Evolutionary conservation across 768 basidiomycete genomes (phyloP).

Genomic region (Pisolithus microcarpus): DNA sequence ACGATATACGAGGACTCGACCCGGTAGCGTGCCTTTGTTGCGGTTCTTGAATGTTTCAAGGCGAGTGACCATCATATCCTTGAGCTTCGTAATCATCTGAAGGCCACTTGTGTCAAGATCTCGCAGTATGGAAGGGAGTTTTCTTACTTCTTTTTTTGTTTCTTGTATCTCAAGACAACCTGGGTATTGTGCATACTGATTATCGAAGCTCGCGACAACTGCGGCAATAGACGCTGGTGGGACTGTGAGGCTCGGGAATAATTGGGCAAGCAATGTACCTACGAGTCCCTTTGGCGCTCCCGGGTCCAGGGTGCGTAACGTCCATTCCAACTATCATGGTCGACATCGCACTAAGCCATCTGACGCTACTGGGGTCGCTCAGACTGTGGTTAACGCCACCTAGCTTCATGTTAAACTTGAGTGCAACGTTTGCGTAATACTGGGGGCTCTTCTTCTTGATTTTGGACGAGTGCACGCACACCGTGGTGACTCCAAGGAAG

Average conservation of each 20-base stretch:
- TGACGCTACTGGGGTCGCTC: conserved; percentile 27
- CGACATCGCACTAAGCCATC: conserved; percentile 32
- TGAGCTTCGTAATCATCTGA: conserved; percentile 44
- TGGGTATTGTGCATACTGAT: conserved; percentile 42
- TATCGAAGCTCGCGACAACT: conserved; percentile 44
- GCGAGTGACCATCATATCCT: conserved; percentile 43
- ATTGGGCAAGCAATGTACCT: conserved; percentile 1
- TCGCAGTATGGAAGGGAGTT: not conserved
- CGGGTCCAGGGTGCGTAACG: conserved; percentile 75
- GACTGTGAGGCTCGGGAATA: not conserved
- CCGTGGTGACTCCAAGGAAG: conserved; percentile 45
- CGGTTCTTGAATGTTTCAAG: conserved; percentile 33
- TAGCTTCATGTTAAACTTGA: conserved; percentile 51
- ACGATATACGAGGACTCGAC: conserved; percentile 46
- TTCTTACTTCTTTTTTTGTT: conserved; percentile 61
- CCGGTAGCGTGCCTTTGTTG: conserved; percentile 32
- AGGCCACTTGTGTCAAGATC: not conserved
- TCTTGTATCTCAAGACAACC: conserved; percentile 43
- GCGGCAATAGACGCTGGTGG: conserved; percentile 42
- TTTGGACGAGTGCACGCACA: conserved; percentile 69
- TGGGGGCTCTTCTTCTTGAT: conserved; percentile 56
- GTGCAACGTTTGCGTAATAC: conserved; percentile 49
- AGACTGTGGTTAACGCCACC: conserved; percentile 48
- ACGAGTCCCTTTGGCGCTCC: conserved; percentile 50
- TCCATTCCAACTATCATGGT: conserved; percentile 56